These are phyloP conservation scores for Arthrobotrys musiformis DNA, from an alignment of 2,329 filamentous ascomycete species.

Conservation along the genomic window DNA sequence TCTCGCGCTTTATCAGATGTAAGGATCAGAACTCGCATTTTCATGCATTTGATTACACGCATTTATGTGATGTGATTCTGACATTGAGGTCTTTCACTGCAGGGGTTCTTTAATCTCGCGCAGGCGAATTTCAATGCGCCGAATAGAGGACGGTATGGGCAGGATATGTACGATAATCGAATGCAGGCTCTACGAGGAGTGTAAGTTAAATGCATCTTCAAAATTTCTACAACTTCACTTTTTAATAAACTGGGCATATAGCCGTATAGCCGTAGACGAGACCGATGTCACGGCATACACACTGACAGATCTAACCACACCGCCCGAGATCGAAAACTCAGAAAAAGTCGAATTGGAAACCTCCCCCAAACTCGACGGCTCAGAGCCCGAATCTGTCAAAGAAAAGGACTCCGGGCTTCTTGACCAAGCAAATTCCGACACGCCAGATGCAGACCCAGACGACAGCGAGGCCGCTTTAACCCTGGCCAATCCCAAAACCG, in stretches of 20 bases:
- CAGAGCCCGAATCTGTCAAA: background rate
- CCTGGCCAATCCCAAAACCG: constrained; percentile 38
- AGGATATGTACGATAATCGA: constrained; percentile 67
- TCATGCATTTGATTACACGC: constrained; percentile 57
- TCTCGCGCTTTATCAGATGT: constrained; percentile 50
- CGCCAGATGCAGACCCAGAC: background rate
- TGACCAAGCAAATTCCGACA: background rate
- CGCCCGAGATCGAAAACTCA: background rate
- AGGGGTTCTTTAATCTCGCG: constrained; percentile 66
- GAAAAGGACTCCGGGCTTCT: background rate
- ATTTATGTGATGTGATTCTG: constrained; percentile 33
- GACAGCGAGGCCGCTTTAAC: background rate
- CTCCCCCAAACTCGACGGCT: background rate
- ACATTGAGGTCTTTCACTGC: constrained; percentile 1
- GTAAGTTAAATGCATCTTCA: constrained; percentile 58
- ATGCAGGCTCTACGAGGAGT: constrained; percentile 66
- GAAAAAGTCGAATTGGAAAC: background rate
- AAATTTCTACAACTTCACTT: background rate
- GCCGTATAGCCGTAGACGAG: background rate
- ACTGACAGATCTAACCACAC: constrained; percentile 13
- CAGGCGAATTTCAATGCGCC: constrained; percentile 66
- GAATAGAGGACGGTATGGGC: constrained; percentile 62
- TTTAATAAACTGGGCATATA: background rate
- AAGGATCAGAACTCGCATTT: background rate
- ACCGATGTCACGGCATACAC: constrained; percentile 5